These are phyloP conservation scores for Hippophae rhamnoides DNA, from an alignment of 306 rosid genomes.

Conservation along the genomic window DNA sequence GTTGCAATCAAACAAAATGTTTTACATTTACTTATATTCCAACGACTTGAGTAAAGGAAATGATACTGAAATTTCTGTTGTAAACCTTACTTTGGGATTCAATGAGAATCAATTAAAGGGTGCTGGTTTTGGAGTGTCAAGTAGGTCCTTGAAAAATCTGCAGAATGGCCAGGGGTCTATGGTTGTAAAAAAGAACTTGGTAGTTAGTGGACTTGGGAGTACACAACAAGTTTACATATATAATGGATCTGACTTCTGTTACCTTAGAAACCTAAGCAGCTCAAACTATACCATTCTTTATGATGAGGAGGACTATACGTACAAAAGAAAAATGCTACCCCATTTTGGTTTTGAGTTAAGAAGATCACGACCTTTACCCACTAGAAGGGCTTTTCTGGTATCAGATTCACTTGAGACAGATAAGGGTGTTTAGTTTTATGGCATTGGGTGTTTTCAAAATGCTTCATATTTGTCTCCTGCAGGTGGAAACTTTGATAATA, in stretches of 20 bases:
- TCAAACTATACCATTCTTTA: slow-evolving; percentile 61
- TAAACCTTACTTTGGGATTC: slow-evolving; percentile 49
- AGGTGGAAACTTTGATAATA: slow-evolving; percentile 10
- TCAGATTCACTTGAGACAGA: neutral
- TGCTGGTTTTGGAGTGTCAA: slow-evolving; percentile 20
- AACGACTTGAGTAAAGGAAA: slow-evolving; percentile 23
- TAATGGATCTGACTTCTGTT: slow-evolving; percentile 35
- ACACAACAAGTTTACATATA: slow-evolving; percentile 54
- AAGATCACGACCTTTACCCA: neutral
- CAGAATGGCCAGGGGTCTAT: slow-evolving; percentile 57
- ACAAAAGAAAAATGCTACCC: slow-evolving; percentile 21
- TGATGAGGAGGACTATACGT: slow-evolving; percentile 33
- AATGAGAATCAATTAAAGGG: slow-evolving; percentile 23
- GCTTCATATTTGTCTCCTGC: slow-evolving; percentile 1
- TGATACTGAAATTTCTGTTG: slow-evolving; percentile 20
- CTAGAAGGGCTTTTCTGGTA: neutral
- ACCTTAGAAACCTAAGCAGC: slow-evolving; percentile 56
- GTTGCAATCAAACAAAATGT: slow-evolving; percentile 23
- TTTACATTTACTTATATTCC: slow-evolving; percentile 31
- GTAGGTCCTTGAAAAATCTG: slow-evolving; percentile 45
- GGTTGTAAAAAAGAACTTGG: slow-evolving; percentile 46
- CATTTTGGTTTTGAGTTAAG: neutral
- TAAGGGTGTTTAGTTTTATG: slow-evolving; percentile 1
- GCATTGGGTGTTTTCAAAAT: slow-evolving; percentile 3
- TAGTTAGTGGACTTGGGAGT: slow-evolving; percentile 48